Conservation (phyloP, 768 basidiomycete species). For the Leccinum longicurvipes region DNA sequence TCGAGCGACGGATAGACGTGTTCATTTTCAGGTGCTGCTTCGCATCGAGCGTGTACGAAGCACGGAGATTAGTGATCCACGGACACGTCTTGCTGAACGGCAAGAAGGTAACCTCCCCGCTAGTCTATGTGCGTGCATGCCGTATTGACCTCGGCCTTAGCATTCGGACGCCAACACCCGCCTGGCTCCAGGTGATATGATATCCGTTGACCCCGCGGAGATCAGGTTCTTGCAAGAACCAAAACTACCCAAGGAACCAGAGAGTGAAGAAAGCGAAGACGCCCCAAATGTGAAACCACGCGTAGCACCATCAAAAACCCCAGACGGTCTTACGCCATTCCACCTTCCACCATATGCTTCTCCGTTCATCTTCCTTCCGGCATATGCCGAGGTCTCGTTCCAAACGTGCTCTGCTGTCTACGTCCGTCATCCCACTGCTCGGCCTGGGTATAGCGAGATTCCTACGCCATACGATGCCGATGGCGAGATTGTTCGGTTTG, state of each 20-base stretch:
- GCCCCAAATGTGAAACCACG: neutral
- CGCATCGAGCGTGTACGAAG: slow-evolving; percentile 85
- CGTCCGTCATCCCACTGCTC: slow-evolving; percentile 92
- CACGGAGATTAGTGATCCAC: slow-evolving; percentile 79
- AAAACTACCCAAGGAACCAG: slow-evolving; percentile 13
- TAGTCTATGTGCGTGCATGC: neutral
- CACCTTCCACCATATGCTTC: slow-evolving; percentile 82
- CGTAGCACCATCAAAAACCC: neutral
- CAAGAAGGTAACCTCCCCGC: slow-evolving; percentile 57
- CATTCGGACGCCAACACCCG: slow-evolving; percentile 82
- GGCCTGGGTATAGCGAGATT: slow-evolving; percentile 94
- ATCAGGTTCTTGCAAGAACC: slow-evolving; percentile 66
- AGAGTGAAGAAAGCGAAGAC: slow-evolving; percentile 3
- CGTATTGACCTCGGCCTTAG: slow-evolving; percentile 37
- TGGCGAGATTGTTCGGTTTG: slow-evolving; percentile 84
- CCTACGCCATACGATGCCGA: slow-evolving; percentile 96
- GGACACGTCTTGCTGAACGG: slow-evolving; percentile 90
- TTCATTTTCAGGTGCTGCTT: slow-evolving; percentile 90
- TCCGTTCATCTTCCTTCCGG: slow-evolving; percentile 91
- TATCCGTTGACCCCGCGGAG: slow-evolving; percentile 78
- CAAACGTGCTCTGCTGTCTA: slow-evolving; percentile 88
- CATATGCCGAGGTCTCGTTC: slow-evolving; percentile 85
- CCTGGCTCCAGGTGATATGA: slow-evolving; percentile 91
- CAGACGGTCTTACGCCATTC: slow-evolving; percentile 61
- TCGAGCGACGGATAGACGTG: slow-evolving; percentile 93